phyloP scores from a whole-genome alignment of 805 yeast species.

The Kazachstania psychrophila region DNA sequence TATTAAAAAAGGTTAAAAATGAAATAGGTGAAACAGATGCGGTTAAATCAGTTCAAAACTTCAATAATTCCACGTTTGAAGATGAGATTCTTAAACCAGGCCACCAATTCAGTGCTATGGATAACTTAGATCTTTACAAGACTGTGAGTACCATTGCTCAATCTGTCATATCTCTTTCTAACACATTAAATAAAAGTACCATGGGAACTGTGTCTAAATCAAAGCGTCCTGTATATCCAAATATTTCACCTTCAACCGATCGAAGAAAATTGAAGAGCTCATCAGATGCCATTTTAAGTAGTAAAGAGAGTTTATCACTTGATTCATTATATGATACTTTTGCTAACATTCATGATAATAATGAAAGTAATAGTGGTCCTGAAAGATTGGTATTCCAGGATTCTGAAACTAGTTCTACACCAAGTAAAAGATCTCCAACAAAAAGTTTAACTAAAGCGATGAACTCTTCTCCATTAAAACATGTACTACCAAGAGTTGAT shows the following conservation, averaged over 20 bases:
- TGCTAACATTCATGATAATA: no score
- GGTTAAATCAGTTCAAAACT: no score
- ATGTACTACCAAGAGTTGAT: slow-evolving; percentile 8
- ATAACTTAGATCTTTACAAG: slow-evolving; percentile 28
- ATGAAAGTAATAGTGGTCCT: slow-evolving; percentile 12
- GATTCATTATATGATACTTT: no score
- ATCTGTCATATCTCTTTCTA: slow-evolving; percentile 28
- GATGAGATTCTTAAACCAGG: slow-evolving; percentile 2
- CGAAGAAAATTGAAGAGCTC: slow-evolving; percentile 23
- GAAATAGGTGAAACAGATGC: neutral
- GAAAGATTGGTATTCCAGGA: slow-evolving; percentile 19
- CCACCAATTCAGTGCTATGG: slow-evolving; percentile 24
- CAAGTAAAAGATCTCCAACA: slow-evolving; percentile 2
- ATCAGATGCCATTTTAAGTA: slow-evolving; percentile 9
- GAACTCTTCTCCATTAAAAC: slow-evolving; percentile 13
- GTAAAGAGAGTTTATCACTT: slow-evolving; percentile 8
- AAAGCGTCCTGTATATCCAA: no score
- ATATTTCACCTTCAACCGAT: slow-evolving; percentile 18
- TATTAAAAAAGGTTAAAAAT: slow-evolving; percentile 12
- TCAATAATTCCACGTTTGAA: neutral
- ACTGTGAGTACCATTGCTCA: slow-evolving; percentile 30
- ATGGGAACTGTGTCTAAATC: no score
- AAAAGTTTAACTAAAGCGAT: neutral
- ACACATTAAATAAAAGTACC: slow-evolving; percentile 19
- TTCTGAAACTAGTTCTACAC: neutral